A percentile compares a stretch with the other conserved stretches of the same genome.
phyloP scores from a whole-genome alignment of 1,139 yeast genomes.

The Saccharomycopsis hybrid region DNA sequence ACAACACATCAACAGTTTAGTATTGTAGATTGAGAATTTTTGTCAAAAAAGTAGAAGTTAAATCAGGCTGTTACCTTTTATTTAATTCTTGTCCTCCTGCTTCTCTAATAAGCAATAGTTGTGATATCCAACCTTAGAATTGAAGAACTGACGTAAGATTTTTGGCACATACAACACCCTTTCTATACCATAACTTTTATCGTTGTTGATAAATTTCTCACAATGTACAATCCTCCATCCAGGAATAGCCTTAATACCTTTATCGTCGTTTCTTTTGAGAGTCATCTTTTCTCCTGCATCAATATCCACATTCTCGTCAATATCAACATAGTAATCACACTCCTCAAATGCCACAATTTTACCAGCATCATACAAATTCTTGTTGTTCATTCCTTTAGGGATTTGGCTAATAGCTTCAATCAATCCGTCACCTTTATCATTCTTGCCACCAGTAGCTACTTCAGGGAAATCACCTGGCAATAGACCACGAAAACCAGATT shows the following conservation, averaged over 20 bases:
- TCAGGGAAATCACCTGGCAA: constrained; percentile 83
- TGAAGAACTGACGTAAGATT: constrained; percentile 26
- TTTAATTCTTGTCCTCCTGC: too few species aligned
- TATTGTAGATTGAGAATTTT: too few species aligned
- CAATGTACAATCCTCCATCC: constrained; percentile 36
- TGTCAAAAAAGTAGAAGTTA: too few species aligned
- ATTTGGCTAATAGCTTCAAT: constrained; percentile 34
- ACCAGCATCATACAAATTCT: constrained; percentile 51
- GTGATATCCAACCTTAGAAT: constrained; percentile 36
- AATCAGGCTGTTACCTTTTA: too few species aligned
- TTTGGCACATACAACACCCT: constrained; percentile 42
- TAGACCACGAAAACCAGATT: constrained; percentile 78
- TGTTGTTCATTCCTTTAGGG: constrained; percentile 69
- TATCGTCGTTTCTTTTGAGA: too few species aligned
- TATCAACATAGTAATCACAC: constrained; percentile 60
- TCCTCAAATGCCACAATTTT: constrained; percentile 38
- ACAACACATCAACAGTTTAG: too few species aligned
- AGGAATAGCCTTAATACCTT: neutral
- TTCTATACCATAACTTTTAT: constrained; percentile 40
- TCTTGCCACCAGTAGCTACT: too few species aligned
- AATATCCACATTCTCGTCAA: constrained; percentile 33
- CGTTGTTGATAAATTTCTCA: constrained; percentile 42
- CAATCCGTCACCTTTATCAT: constrained; percentile 24
- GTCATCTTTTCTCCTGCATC: constrained; percentile 31
- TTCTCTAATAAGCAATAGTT: constrained; percentile 40